phyloP scores from a whole-genome alignment of 108 stramenopile species.

The Aurantiochytrium sp. region DNA sequence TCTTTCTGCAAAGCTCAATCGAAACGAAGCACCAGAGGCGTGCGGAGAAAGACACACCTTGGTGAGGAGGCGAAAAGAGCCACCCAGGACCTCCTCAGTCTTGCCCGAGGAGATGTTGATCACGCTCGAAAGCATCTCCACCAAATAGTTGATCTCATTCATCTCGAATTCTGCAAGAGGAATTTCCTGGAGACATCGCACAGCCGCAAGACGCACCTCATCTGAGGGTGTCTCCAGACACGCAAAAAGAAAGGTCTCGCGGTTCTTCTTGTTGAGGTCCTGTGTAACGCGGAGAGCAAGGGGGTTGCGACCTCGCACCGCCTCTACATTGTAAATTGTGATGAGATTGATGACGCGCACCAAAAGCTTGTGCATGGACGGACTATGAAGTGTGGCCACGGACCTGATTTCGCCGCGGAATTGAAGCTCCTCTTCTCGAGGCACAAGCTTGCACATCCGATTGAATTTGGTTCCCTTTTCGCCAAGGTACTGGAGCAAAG shows the following conservation, averaged over 20 bases:
- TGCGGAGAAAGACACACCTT: neutral
- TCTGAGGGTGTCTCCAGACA: neutral
- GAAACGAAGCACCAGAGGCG: neutral
- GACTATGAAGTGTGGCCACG: neutral
- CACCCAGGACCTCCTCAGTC: neutral
- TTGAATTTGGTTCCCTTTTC: neutral
- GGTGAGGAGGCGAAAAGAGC: neutral
- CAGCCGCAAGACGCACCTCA: neutral
- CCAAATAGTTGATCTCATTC: neutral
- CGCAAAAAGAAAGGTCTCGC: neutral
- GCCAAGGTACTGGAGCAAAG: constrained; percentile 1
- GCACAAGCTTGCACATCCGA: neutral
- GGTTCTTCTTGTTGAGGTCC: neutral
- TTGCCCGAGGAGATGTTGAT: neutral
- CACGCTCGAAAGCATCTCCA: neutral
- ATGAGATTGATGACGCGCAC: neutral
- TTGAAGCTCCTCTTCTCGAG: neutral
- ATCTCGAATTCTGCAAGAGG: neutral
- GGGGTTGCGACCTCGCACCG: neutral
- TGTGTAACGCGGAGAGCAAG: neutral
- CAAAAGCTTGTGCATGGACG: neutral
- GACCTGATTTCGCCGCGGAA: neutral
- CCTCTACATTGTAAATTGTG: neutral
- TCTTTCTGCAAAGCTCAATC: neutral
- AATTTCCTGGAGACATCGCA: neutral